A percentile compares a stretch with the other conserved stretches of the same genome.
Conservation (phyloP, 352 stramenopile genomes). For the Globisporangium megalacanthum region DNA sequence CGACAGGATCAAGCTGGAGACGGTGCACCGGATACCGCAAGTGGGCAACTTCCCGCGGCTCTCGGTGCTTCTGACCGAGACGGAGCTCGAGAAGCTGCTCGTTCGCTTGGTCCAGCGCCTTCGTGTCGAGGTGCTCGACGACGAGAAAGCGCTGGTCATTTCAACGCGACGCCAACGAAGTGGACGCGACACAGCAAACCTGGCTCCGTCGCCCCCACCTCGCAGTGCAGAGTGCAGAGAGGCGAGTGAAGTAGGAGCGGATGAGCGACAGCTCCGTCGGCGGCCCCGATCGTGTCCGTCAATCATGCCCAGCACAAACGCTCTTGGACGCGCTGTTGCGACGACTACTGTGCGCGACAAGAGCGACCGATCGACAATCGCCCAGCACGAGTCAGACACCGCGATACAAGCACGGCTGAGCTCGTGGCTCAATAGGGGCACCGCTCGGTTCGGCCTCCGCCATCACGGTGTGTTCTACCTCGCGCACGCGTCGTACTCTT, state of each 20-base stretch:
- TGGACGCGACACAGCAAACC: no score
- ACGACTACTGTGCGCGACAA: neutral
- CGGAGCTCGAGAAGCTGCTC: constrained; percentile 55
- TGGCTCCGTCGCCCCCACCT: neutral
- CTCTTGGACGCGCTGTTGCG: no score
- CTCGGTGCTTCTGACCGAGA: constrained; percentile 48
- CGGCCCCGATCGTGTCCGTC: constrained; percentile 40
- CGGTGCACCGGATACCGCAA: constrained; percentile 33
- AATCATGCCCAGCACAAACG: constrained; percentile 26
- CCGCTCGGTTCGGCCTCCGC: constrained; percentile 2
- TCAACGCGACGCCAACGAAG: constrained; percentile 11
- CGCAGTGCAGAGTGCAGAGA: neutral
- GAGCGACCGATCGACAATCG: neutral
- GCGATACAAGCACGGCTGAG: constrained; percentile 2
- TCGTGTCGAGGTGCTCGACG: constrained; percentile 33
- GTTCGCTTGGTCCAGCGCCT: constrained; percentile 51
- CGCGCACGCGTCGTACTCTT: constrained; percentile 3
- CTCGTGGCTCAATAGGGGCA: constrained; percentile 9
- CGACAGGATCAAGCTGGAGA: constrained; percentile 71
- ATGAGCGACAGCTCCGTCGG: neutral
- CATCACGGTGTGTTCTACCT: constrained; percentile 1
- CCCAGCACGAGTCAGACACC: neutral
- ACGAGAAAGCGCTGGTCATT: constrained; percentile 23
- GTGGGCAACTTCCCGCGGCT: constrained; percentile 64
- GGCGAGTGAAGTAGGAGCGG: neutral